Percentiles rank a stretch among this genome's conserved stretches.
These are phyloP conservation scores for Pseudogymnoascus sp. DNA, from an alignment of 2,329 filamentous ascomycete species.

Conservation along the genomic window DNA sequence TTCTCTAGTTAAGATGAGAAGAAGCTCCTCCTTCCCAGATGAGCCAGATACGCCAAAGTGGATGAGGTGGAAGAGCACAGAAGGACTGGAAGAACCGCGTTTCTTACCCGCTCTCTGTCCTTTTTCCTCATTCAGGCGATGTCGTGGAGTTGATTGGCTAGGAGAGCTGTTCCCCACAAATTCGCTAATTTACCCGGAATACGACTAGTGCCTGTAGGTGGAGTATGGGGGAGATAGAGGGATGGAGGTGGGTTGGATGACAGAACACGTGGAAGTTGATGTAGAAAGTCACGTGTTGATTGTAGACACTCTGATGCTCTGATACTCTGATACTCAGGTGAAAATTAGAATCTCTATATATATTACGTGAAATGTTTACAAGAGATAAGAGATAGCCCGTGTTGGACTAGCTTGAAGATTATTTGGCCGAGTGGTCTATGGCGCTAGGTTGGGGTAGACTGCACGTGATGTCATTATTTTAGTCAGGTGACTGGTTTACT, in stretches of 20 bases:
- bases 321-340: background rate
- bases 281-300: background rate
- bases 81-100: background rate
- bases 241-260: background rate
- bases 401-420: background rate
- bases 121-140: conserved; percentile 1
- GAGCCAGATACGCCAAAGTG: background rate
- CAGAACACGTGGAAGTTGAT: background rate
- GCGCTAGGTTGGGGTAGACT: background rate
- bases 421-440: background rate
- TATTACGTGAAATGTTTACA: background rate
- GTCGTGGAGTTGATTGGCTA: background rate
- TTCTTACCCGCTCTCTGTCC: background rate
- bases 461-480: background rate
- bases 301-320: background rate
- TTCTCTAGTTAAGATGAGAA: conserved; percentile 5
- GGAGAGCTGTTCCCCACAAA: background rate
- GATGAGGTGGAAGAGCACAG: conserved; percentile 7
- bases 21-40: background rate
- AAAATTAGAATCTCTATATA: background rate
- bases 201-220: background rate
- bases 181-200: conserved; percentile 6
- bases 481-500: background rate
- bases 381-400: background rate
- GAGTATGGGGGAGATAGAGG: background rate